Evolutionary conservation across 2,329 filamentous ascomycete genomes (phyloP), one percentile per base, ranked within the genome.

Genomic region (Chaetomium sp.): DNA sequence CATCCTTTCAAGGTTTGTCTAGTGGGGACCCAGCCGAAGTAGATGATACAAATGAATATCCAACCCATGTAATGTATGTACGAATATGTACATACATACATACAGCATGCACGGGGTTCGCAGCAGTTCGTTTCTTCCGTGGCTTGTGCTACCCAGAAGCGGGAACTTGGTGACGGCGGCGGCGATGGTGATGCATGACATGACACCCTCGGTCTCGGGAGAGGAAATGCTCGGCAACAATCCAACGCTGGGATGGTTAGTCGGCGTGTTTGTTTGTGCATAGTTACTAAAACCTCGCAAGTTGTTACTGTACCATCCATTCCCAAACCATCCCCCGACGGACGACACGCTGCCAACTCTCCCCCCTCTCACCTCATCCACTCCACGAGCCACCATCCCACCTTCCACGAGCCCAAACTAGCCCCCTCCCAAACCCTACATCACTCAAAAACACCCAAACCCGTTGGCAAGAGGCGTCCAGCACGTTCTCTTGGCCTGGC

Each of bases 401-500:
- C 49, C 49, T 10, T 51, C 21, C 21, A 25, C 25, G 21, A 53
- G 25, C 50, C 13, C 29, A 16, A 8, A 3, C 27, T 3, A n/a
- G 3, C 13, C 50, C n/a, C 9, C 33, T 12, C 29, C 51, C 51
- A 53, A 27, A 29, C 19, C 53, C 29, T 10, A 27, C 19, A 27
- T 25, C 31, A 21, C 33, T 16, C 21, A 19, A 5, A 5, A 27
- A 7, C 35, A 6, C 13, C 13, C 23, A 57, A 51, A 23, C 19
- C 31, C 33, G n/a, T n/a, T n/a, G 38, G 4, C 23, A 29, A 50
- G 27, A 56, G 42, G 60, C 51, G 29, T 35, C 29, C 6, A 12
- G 4, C 60, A 56, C 60, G 60, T 62, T 56, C 51, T 62, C 60
- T 62, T 62, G 60, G 60, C 60, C 51, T 50, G 27, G 27, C 38